Conservation (phyloP, 2,329 filamentous ascomycete genomes). For the Hypoxylon rubiginosum region DNA sequence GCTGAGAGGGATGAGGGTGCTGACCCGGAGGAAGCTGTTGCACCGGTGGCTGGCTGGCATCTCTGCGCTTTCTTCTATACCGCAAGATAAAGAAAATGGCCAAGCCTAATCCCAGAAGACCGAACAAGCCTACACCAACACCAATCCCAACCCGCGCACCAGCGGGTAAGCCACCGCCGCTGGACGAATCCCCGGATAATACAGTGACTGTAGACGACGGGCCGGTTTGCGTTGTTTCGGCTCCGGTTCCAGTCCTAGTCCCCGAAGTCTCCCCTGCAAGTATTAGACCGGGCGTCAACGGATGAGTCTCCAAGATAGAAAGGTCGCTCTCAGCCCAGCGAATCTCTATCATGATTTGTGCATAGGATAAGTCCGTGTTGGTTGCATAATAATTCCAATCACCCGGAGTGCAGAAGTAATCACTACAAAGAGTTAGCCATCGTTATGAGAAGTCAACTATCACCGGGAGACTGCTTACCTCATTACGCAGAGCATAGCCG, state of each 20-base stretch:
- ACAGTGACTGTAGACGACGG: slow-evolving; percentile 8
- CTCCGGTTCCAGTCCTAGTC: not conserved
- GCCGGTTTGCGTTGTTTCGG: slow-evolving; percentile 7
- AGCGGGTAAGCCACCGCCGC: slow-evolving; percentile 6
- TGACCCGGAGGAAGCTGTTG: slow-evolving; percentile 16
- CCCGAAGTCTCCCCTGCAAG: slow-evolving; percentile 11
- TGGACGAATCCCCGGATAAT: not conserved
- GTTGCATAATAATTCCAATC: slow-evolving; percentile 42
- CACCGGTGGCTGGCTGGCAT: not conserved
- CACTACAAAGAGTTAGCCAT: slow-evolving; percentile 21
- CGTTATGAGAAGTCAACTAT: not conserved
- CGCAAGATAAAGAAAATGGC: slow-evolving; percentile 29
- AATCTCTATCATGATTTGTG: slow-evolving; percentile 46
- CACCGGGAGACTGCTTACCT: slow-evolving; percentile 19
- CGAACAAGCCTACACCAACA: slow-evolving; percentile 30
- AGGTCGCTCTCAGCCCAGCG: slow-evolving; percentile 46
- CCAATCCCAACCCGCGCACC: slow-evolving; percentile 32
- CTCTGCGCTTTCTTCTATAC: slow-evolving; percentile 25
- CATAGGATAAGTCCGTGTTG: slow-evolving; percentile 24
- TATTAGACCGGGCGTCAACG: slow-evolving; percentile 41
- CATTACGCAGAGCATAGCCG: slow-evolving; percentile 45
- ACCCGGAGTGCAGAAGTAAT: slow-evolving; percentile 30
- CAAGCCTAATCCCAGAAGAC: slow-evolving; percentile 15
- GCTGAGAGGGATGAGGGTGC: slow-evolving; percentile 20
- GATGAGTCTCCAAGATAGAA: slow-evolving; percentile 44